Percentiles rank a stretch among this genome's conserved stretches.
These are phyloP conservation scores for Xylaria scruposa DNA, from an alignment of 495 filamentous ascomycete species.

Conservation along the genomic window DNA sequence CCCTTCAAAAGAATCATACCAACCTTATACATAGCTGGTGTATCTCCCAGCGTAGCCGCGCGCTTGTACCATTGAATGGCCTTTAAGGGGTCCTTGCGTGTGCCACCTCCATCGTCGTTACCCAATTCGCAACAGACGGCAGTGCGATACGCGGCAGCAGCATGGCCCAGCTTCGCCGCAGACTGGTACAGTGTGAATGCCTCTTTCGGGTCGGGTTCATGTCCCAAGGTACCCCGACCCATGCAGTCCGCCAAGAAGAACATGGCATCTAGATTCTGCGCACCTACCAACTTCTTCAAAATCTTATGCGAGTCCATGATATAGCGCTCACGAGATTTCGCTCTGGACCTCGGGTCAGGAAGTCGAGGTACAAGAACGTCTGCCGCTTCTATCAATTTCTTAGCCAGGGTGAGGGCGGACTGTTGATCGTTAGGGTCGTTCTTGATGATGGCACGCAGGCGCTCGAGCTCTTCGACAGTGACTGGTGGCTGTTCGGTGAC, in stretches of 20 bases:
- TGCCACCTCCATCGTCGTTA: constrained; percentile 91
- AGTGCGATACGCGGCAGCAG: constrained; percentile 87
- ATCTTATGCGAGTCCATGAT: constrained; percentile 86
- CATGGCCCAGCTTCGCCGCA: constrained; percentile 86
- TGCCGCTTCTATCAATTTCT: constrained; percentile 86
- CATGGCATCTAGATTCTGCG: constrained; percentile 77
- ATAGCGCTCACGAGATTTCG: constrained; percentile 82
- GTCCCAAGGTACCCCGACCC: constrained; percentile 70
- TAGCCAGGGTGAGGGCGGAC: constrained; percentile 74
- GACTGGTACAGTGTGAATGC: constrained; percentile 93
- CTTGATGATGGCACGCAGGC: constrained; percentile 69
- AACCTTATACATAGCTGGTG: constrained; percentile 96
- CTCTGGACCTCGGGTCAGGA: constrained; percentile 75
- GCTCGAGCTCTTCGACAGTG: constrained; percentile 78
- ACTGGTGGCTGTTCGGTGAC: constrained; percentile 61
- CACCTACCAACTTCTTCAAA: constrained; percentile 79
- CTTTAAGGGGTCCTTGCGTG: constrained; percentile 86
- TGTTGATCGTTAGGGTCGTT: constrained; percentile 73
- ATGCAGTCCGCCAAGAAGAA: constrained; percentile 93
- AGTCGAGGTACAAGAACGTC: constrained; percentile 73
- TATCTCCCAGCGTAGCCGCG: constrained; percentile 86
- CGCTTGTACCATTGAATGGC: constrained; percentile 98
- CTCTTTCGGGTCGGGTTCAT: constrained; percentile 82
- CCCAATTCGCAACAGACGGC: constrained; percentile 98
- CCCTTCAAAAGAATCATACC: constrained; percentile 95